Evolutionary conservation across 805 yeast species (phyloP), one percentile per base, ranked within the genome.

Genomic region (Yamadazyma insecticola): DNA sequence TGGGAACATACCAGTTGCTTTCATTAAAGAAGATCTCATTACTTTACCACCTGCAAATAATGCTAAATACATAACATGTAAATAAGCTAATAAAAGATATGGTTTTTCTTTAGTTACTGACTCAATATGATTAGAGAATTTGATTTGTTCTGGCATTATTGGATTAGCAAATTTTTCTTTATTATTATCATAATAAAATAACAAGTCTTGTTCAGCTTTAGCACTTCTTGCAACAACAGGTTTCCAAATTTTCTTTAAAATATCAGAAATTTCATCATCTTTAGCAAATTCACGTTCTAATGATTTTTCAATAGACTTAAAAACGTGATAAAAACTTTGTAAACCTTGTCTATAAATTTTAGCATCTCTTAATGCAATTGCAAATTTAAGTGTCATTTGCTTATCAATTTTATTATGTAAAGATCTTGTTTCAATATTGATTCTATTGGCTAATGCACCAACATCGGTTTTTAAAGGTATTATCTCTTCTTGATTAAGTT

Each of bases 1-100:
- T 7, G 95, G 94, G 68, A 83, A 82, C 34, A 84, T 56, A 2
- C 88, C 85, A 5, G 80, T 60, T 15, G 87, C 79, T 47, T 71
- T 74, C 30, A 78, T 64, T 17, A 85, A 57, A 12, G 78, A 72
- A 0, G 88, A 77, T 37, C 80, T 63, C 75, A 86, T 70, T 20
- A 85, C 66, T 40, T 78, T 67, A 12, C 94, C 95, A 30, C 95
- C 95, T 2, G 95, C 95, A 61, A 85, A 85, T 30, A 85, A 68
- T 0, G 92, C 95, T 49, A 85, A 60, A 57, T 85, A 85, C 76
- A 85, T 70, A 28, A 83, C 92, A 52, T 85, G 95, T 63, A 86
- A 75, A 55, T 85, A 85, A 4, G 95, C 92, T 28, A 85, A 63
- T 22, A 85, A 55, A 13, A 83, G 55, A 44, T 81, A 74, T 6